Percentiles rank a stretch among this genome's conserved stretches.
Conservation (phyloP, 495 filamentous ascomycete species). For the Cercophora sp. region DNA sequence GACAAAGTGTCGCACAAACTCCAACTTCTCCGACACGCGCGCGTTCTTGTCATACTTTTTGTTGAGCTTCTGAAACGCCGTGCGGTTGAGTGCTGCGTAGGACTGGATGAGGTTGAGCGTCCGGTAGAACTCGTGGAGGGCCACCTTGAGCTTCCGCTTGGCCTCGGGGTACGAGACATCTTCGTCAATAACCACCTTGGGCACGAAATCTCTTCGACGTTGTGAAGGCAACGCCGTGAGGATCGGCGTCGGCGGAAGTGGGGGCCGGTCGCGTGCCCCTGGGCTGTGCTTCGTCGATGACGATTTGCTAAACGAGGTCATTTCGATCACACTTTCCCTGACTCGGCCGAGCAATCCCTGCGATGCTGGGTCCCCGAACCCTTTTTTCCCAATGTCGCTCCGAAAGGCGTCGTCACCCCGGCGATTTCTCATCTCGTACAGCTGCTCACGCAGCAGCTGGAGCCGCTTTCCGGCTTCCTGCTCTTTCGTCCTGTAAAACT, state of each 20-base stretch:
- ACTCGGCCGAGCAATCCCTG: background rate
- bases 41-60: conserved; percentile 97
- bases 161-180: conserved; percentile 73
- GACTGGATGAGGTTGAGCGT: conserved; percentile 86
- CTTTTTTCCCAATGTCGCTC: background rate
- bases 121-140: conserved; percentile 87
- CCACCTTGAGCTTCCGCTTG: conserved; percentile 84
- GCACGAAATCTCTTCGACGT: conserved; percentile 57
- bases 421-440: conserved; percentile 2
- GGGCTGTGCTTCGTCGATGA: conserved; percentile 31
- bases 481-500: conserved; percentile 4
- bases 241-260: conserved; percentile 33
- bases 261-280: conserved; percentile 36
- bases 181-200: conserved; percentile 50
- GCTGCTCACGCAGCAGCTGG: background rate
- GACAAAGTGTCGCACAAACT: conserved; percentile 89
- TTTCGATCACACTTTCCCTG: background rate
- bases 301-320: background rate
- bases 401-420: conserved; percentile 2
- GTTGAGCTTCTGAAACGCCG: conserved; percentile 94
- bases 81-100: conserved; percentile 82
- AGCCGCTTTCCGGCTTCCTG: background rate
- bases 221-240: conserved; percentile 29
- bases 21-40: conserved; percentile 53
- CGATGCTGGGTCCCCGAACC: background rate